Percentiles rank a stretch among this genome's conserved stretches.
These are phyloP conservation scores for Ceratocystis eucalypticola DNA, from an alignment of 2,329 filamentous ascomycete genomes.

Conservation along the genomic window DNA sequence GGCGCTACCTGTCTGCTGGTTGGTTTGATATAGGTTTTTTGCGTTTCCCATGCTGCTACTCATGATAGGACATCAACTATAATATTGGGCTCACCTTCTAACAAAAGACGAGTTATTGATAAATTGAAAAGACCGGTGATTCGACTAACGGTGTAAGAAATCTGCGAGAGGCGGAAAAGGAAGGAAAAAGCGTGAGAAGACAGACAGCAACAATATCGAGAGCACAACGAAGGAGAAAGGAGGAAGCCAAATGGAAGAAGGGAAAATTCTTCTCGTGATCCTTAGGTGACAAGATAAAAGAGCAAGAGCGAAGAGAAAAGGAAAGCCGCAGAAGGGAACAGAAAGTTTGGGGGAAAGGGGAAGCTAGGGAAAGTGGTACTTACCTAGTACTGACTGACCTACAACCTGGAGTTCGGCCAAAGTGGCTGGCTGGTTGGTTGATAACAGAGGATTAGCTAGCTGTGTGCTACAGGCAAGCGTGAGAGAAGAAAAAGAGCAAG, in stretches of 20 bases:
- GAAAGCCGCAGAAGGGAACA: not conserved
- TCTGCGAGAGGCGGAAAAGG: not conserved
- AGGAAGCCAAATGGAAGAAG: not conserved
- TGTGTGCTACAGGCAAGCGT: not conserved
- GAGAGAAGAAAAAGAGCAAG: not conserved
- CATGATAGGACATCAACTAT: too few species aligned
- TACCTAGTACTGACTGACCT: not conserved
- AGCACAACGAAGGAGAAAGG: not conserved
- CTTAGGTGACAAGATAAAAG: conserved; percentile 11
- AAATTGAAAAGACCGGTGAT: not conserved
- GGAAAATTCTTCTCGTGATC: conserved; percentile 4
- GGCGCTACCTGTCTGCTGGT: too few species aligned
- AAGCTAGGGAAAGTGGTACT: not conserved
- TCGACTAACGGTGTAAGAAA: not conserved
- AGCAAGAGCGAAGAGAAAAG: not conserved
- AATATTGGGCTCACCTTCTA: not conserved
- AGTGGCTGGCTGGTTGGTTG: not conserved
- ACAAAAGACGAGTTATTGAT: not conserved
- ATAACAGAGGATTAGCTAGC: too few species aligned
- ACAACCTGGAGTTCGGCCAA: not conserved
- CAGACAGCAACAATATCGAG: not conserved
- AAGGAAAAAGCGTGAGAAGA: not conserved
- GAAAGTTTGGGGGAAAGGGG: conserved; percentile 11
- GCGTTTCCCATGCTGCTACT: too few species aligned
- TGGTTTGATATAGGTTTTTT: too few species aligned